Percentiles rank a stretch among this genome's conserved stretches.
phyloP scores from a whole-genome alignment of 2,329 filamentous ascomycete species.

The Colletotrichum limetticola region DNA sequence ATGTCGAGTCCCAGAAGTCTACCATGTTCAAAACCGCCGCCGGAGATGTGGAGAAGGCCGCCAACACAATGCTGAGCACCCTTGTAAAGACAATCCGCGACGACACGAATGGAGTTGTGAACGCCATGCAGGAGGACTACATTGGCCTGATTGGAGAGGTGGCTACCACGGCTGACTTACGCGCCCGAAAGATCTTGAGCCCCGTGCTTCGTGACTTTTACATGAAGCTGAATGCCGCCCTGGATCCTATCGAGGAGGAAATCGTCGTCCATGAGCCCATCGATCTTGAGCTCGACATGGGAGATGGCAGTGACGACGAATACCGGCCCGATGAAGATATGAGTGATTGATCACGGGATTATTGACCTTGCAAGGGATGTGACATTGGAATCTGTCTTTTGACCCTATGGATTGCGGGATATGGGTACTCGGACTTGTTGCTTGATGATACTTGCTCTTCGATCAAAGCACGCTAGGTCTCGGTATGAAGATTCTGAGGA shows the following conservation, averaged over 20 bases:
- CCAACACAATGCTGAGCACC: neutral
- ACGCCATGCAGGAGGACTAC: conserved; percentile 43
- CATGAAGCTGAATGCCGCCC: neutral
- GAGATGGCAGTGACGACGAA: neutral
- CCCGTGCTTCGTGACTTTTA: conserved; percentile 12
- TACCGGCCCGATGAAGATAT: neutral
- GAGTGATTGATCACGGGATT: neutral
- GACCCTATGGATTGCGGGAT: neutral
- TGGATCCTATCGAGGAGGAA: neutral
- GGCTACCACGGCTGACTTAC: conserved; percentile 4
- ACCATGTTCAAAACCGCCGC: conserved; percentile 37
- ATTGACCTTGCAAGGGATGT: neutral
- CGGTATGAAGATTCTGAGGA: neutral
- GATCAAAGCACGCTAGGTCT: neutral
- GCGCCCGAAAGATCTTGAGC: conserved; percentile 3
- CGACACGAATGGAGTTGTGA: conserved; percentile 42
- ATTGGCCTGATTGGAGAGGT: conserved; percentile 34
- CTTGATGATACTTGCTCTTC: neutral
- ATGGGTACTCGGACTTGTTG: neutral
- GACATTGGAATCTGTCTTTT: neutral
- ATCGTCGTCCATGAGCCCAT: neutral
- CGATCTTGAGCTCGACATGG: neutral
- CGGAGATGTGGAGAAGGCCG: conserved; percentile 25
- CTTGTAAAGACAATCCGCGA: neutral
- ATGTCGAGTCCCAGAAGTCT: conserved; percentile 29